These are phyloP conservation scores for Capronia epimyces DNA, from an alignment of 2,329 filamentous ascomycete genomes.

Conservation along the genomic window DNA sequence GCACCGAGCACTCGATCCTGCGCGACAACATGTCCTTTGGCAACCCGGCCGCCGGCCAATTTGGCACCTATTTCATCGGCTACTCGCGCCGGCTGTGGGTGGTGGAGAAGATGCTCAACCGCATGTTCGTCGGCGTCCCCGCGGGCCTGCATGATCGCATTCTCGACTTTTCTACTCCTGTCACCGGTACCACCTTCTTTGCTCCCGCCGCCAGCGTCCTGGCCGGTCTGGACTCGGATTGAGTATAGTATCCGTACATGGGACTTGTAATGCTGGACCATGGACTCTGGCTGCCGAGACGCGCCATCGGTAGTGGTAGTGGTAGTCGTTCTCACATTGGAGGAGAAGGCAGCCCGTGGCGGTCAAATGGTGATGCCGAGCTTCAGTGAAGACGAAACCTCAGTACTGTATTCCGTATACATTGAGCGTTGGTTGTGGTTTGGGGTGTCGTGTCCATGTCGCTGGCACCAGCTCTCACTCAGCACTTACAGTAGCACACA, in stretches of 20 bases:
- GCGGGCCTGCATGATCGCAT: conserved; percentile 52
- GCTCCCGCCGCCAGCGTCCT: conserved; percentile 43
- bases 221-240: conserved; percentile 27
- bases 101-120: conserved; percentile 53
- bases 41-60: conserved; percentile 47
- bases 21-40: conserved; percentile 60
- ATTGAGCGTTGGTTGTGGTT: too few species aligned
- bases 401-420: too few species aligned
- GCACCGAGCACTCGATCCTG: conserved; percentile 50
- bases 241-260: not conserved
- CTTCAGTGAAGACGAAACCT: too few species aligned
- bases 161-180: conserved; percentile 50
- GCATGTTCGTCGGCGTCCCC: conserved; percentile 54
- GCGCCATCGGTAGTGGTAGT: too few species aligned
- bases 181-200: conserved; percentile 53
- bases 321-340: too few species aligned
- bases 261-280: too few species aligned
- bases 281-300: too few species aligned
- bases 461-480: too few species aligned
- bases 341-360: too few species aligned
- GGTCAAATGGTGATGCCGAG: too few species aligned
- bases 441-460: too few species aligned
- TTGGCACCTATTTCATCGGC: conserved; percentile 56
- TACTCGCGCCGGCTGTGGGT: conserved; percentile 53
- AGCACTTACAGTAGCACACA: too few species aligned